phyloP scores from a whole-genome alignment of 352 stramenopile genomes.

The Globisporangium megalacanthum region DNA sequence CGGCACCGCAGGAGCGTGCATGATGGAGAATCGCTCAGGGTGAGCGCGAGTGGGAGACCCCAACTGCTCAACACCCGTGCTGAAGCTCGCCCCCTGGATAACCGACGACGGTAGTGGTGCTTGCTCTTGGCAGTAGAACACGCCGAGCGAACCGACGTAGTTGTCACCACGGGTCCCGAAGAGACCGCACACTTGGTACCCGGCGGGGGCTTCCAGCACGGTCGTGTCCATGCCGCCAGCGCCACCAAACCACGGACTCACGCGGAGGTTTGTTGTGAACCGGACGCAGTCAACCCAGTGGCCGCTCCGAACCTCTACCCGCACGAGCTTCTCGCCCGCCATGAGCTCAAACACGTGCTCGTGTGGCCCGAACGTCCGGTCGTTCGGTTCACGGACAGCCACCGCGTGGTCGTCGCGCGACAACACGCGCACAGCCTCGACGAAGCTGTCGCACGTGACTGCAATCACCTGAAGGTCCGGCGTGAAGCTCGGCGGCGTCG shows the following conservation, averaged over 20 bases:
- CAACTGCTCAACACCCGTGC: neutral
- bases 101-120: neutral
- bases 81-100: neutral
- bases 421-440: constrained; percentile 28
- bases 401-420: constrained; percentile 17
- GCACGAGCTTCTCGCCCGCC: constrained; percentile 28
- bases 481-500: neutral
- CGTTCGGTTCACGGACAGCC: constrained; percentile 10
- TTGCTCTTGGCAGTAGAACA: constrained; percentile 16
- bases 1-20: neutral
- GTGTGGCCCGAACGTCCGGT: constrained; percentile 16
- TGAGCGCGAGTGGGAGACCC: neutral
- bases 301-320: constrained; percentile 36
- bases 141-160: constrained; percentile 32
- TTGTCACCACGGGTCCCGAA: constrained; percentile 27
- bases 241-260: constrained; percentile 46
- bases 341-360: constrained; percentile 49
- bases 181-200: constrained; percentile 30
- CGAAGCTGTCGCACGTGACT: constrained; percentile 30
- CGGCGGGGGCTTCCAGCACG: constrained; percentile 23
- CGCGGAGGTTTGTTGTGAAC: constrained; percentile 37
- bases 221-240: constrained; percentile 18
- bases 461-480: constrained; percentile 21
- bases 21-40: constrained; percentile 8
- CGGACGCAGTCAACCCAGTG: constrained; percentile 50